phyloP scores from a whole-genome alignment of 805 yeast species.

The Candida montana region DNA sequence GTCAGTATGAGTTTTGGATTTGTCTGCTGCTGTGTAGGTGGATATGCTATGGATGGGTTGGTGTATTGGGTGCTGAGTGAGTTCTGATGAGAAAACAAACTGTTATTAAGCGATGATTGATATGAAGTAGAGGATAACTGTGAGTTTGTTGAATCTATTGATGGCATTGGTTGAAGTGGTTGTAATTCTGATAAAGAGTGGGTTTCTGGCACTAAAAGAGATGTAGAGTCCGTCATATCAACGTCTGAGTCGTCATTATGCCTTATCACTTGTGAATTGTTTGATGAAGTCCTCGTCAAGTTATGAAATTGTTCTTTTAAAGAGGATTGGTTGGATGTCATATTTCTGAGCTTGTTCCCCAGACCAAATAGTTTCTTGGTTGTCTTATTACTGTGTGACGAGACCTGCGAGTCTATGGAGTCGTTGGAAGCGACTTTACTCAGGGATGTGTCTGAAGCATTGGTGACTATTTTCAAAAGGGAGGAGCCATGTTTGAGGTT shows the following conservation, averaged over 20 bases:
- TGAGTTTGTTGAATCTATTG: conserved; percentile 17
- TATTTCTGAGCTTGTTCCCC: conserved; percentile 12
- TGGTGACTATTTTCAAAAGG: conserved; percentile 24
- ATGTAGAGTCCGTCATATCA: conserved; percentile 1
- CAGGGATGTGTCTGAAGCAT: conserved; percentile 22
- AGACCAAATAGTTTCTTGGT: conserved; percentile 6
- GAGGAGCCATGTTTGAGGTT: conserved; percentile 26
- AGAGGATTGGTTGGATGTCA: conserved; percentile 4
- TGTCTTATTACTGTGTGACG: neutral
- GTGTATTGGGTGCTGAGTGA: conserved; percentile 18
- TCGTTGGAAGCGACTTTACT: conserved; percentile 19
- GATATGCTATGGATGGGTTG: conserved; percentile 7
- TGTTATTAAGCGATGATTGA: conserved; percentile 10
- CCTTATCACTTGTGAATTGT: conserved; percentile 9
- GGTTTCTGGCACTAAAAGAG: conserved; percentile 1
- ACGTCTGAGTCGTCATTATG: conserved; percentile 14
- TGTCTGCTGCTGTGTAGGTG: conserved; percentile 8
- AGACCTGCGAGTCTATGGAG: conserved; percentile 16
- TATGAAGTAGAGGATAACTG: conserved; percentile 6
- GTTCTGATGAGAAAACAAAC: conserved; percentile 18
- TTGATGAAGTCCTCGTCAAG: conserved; percentile 9
- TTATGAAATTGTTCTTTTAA: conserved; percentile 7
- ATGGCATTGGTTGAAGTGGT: conserved; percentile 22
- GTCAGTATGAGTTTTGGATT: conserved; percentile 19
- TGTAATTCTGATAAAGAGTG: conserved; percentile 12